Evolutionary conservation across 257 asterid species (phyloP).

Genomic region (Petunia secreta): DNA sequence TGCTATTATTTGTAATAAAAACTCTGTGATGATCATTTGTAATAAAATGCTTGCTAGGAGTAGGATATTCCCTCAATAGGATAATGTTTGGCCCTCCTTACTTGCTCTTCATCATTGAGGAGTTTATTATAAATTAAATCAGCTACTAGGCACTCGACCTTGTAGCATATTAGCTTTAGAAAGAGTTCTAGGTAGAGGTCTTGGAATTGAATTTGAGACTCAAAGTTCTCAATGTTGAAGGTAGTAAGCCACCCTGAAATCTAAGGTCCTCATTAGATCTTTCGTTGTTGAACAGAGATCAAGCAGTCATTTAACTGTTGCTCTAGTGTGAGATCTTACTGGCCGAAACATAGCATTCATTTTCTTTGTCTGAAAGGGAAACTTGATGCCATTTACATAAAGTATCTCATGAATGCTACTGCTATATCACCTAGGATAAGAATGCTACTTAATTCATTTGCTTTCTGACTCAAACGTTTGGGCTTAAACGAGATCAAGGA

Average conservation of each 20-base stretch:
- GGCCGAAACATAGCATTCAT: background rate
- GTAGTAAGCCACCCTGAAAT: background rate
- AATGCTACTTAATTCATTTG: background rate
- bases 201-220: background rate
- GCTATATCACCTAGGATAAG: background rate
- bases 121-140: no score
- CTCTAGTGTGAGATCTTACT: background rate
- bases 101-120: no score
- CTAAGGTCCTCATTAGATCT: background rate
- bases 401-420: background rate
- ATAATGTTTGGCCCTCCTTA: no score
- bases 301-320: conserved; percentile 16
- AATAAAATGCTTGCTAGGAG: no score
- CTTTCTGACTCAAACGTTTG: background rate
- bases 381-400: background rate
- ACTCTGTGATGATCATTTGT: no score
- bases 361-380: background rate
- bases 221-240: background rate
- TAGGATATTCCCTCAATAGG: no score
- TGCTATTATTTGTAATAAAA: no score
- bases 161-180: no score
- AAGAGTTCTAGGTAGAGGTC: background rate
- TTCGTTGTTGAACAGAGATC: background rate
- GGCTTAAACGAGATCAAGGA: background rate
- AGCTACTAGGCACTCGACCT: no score